These are phyloP conservation scores for Cladosporium sp. DNA, from an alignment of 2,329 filamentous ascomycete species.

Conservation along the genomic window DNA sequence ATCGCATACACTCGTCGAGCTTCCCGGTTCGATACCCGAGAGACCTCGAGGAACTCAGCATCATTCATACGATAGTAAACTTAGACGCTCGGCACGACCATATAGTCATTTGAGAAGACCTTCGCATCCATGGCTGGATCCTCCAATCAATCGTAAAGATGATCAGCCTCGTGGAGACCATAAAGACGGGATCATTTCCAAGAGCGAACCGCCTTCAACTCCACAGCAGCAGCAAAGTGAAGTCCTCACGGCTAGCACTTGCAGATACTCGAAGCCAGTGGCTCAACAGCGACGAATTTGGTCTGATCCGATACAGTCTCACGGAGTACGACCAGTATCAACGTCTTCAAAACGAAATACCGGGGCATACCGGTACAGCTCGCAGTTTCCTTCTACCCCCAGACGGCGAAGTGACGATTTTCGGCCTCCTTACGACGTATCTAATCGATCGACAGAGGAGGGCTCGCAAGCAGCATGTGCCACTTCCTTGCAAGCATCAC, in stretches of 20 bases:
- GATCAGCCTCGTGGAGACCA: background rate
- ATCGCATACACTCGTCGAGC: conserved; percentile 28
- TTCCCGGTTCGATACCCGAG: conserved; percentile 29
- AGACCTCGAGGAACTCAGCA: background rate
- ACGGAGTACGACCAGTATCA: background rate
- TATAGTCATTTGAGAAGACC: background rate
- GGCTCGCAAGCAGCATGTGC: conserved; percentile 34
- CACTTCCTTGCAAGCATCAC: conserved; percentile 37
- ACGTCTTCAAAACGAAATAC: background rate
- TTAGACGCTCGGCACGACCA: background rate
- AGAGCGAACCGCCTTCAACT: background rate
- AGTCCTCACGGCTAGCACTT: background rate
- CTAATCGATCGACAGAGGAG: conserved; percentile 3
- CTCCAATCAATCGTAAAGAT: background rate
- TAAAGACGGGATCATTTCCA: background rate
- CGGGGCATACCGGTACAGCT: background rate
- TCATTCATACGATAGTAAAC: background rate
- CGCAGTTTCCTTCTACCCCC: background rate
- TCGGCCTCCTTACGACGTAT: background rate
- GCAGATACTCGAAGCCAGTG: background rate
- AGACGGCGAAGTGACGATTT: background rate
- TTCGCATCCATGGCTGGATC: conserved; percentile 10
- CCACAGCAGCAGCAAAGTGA: background rate
- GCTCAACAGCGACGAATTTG: background rate
- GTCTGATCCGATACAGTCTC: background rate